Conservation (phyloP, 1,284 basidiomycete genomes). For the Xerocomus amazonicus region DNA sequence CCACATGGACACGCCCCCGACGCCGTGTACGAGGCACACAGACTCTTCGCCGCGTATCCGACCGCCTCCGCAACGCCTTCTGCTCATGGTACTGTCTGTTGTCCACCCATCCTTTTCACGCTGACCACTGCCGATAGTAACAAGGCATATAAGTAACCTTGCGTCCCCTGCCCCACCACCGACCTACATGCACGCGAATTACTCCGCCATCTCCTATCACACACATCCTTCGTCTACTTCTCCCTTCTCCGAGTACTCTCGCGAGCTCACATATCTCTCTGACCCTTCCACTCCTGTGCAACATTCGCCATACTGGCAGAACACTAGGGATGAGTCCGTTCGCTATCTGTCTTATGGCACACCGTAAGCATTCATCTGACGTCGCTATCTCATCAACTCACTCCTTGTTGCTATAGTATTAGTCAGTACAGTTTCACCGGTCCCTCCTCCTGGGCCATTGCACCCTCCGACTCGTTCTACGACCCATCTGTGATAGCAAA, state of each 20-base stretch:
- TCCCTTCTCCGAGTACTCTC: constrained; percentile 32
- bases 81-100: constrained; percentile 50
- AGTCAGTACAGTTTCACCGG: constrained; percentile 42
- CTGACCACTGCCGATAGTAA: constrained; percentile 42
- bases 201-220: constrained; percentile 45
- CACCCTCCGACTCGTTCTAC: constrained; percentile 43
- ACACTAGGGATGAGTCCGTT: constrained; percentile 30
- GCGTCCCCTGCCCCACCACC: constrained; percentile 54
- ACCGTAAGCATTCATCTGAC: constrained; percentile 18
- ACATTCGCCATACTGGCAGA: constrained; percentile 33
- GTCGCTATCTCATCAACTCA: constrained; percentile 6
- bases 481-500: constrained; percentile 49
- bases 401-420: constrained; percentile 8
- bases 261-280: constrained; percentile 33
- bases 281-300: constrained; percentile 26
- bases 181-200: constrained; percentile 57
- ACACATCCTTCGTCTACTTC: constrained; percentile 40
- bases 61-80: constrained; percentile 67
- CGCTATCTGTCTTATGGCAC: constrained; percentile 32
- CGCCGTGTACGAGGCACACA: constrained; percentile 59
- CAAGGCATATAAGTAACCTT: constrained; percentile 59
- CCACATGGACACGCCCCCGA: constrained; percentile 26
- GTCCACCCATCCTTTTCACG: constrained; percentile 8
- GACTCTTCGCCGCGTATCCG: constrained; percentile 60
- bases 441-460: constrained; percentile 32